Percentiles rank a stretch among this genome's conserved stretches.
Conservation (phyloP, 805 yeast genomes). For the Candida schatavii region DNA sequence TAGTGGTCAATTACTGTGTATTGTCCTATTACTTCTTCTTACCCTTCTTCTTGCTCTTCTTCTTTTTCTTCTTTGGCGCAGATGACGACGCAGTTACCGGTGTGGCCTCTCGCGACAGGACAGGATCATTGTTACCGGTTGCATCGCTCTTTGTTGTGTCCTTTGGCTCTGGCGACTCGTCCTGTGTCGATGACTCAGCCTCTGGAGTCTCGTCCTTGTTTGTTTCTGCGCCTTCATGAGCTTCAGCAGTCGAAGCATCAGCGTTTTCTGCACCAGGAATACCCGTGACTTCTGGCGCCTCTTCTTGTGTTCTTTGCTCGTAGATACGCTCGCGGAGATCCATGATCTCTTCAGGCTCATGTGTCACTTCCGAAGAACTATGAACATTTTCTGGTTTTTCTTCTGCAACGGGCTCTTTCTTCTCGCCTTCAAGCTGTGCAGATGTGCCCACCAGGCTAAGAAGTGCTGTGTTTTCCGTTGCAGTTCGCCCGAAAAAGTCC, state of each 20-base stretch:
- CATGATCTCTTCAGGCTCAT: slow-evolving; percentile 36
- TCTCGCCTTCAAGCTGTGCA: slow-evolving; percentile 13
- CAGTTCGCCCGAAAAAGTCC: slow-evolving; percentile 55
- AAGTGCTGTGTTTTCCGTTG: slow-evolving; percentile 8
- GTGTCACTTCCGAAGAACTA: slow-evolving; percentile 16
- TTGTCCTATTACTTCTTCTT: slow-evolving; percentile 4
- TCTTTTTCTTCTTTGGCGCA: slow-evolving; percentile 4
- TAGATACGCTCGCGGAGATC: slow-evolving; percentile 31
- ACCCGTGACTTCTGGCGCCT: slow-evolving; percentile 17
- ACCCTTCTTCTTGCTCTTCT: slow-evolving; percentile 4
- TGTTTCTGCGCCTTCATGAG: slow-evolving; percentile 9
- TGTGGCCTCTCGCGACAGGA: slow-evolving; percentile 2
- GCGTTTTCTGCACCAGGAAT: slow-evolving; percentile 10
- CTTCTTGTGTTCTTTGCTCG: slow-evolving; percentile 23
- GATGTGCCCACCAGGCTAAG: slow-evolving; percentile 30
- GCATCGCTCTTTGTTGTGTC: slow-evolving; percentile 8
- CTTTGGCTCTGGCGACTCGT: slow-evolving; percentile 13
- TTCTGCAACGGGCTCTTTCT: slow-evolving; percentile 5
- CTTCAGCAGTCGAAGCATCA: slow-evolving; percentile 1
- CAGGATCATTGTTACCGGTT: slow-evolving; percentile 10
- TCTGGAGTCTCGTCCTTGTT: slow-evolving; percentile 16
- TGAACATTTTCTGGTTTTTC: slow-evolving; percentile 7
- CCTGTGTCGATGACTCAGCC: slow-evolving; percentile 19
- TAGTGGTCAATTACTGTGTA: no score
- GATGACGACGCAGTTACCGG: background rate